Conservation (phyloP, 768 basidiomycete species). For the Mycena haematopus region DNA sequence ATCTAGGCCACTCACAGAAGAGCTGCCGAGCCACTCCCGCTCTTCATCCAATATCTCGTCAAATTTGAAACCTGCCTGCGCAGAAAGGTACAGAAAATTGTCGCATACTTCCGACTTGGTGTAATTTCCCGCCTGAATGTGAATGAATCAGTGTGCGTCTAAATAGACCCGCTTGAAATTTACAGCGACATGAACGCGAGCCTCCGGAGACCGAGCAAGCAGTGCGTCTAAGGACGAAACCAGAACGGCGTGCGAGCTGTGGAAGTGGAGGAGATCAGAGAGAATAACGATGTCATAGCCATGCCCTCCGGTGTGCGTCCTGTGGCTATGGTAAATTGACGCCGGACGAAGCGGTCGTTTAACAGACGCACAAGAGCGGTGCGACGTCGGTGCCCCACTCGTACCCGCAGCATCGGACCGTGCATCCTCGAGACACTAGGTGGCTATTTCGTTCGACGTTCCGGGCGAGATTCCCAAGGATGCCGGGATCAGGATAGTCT, state of each 20-base stretch:
- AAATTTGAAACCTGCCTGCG: slow-evolving; percentile 49
- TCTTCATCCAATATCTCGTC: slow-evolving; percentile 50
- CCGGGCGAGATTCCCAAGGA: slow-evolving; percentile 58
- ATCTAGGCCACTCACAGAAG: slow-evolving; percentile 55
- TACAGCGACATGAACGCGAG: slow-evolving; percentile 63
- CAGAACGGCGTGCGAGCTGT: slow-evolving; percentile 62
- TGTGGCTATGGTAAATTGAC: slow-evolving; percentile 4
- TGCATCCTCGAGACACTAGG: slow-evolving; percentile 45
- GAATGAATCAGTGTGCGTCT: neutral
- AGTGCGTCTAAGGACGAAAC: slow-evolving; percentile 57
- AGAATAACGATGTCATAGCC: slow-evolving; percentile 69
- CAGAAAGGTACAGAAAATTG: slow-evolving; percentile 53
- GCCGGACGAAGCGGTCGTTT: neutral
- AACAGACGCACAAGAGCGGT: slow-evolving; percentile 52
- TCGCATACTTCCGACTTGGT: slow-evolving; percentile 60
- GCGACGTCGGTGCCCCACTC: slow-evolving; percentile 67
- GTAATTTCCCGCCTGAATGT: slow-evolving; percentile 64
- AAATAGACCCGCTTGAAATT: slow-evolving; percentile 17
- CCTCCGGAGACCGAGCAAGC: slow-evolving; percentile 46
- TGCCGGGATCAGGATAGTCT: slow-evolving; percentile 71
- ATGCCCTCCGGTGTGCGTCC: neutral
- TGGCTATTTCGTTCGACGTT: slow-evolving; percentile 61
- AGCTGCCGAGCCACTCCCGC: slow-evolving; percentile 53
- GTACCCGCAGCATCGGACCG: slow-evolving; percentile 56
- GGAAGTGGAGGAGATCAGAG: slow-evolving; percentile 77